Conservation (phyloP, 805 yeast genomes). For the Lipomyces sp. region DNA sequence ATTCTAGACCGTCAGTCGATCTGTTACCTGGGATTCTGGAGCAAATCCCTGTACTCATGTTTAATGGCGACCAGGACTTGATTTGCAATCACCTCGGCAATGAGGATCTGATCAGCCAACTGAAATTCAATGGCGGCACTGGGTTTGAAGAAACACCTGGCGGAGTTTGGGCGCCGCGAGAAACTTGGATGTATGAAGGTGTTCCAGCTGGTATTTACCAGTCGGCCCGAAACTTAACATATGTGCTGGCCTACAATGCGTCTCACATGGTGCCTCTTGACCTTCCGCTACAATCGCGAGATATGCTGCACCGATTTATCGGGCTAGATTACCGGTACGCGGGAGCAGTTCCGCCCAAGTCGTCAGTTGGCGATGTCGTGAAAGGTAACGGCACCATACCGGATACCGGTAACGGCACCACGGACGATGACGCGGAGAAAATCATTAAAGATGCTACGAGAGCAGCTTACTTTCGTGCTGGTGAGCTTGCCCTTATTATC, state of each 20-base stretch:
- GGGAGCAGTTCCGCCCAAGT: slow-evolving; percentile 23
- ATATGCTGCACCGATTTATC: slow-evolving; percentile 60
- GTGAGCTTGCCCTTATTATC: slow-evolving; percentile 46
- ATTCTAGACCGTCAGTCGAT: slow-evolving; percentile 64
- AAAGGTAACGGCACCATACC: slow-evolving; percentile 19
- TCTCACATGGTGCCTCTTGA: slow-evolving; percentile 97
- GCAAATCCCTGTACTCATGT: slow-evolving; percentile 65
- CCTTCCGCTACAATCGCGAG: slow-evolving; percentile 68
- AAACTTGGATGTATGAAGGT: slow-evolving; percentile 56
- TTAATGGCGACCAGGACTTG: slow-evolving; percentile 86
- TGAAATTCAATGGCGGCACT: slow-evolving; percentile 65
- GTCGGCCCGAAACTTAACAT: slow-evolving; percentile 75
- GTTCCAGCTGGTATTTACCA: slow-evolving; percentile 51
- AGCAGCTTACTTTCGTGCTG: slow-evolving; percentile 48
- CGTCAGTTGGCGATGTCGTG: slow-evolving; percentile 20
- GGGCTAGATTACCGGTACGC: slow-evolving; percentile 28
- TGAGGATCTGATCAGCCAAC: slow-evolving; percentile 61
- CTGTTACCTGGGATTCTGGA: slow-evolving; percentile 69
- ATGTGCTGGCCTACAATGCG: slow-evolving; percentile 71
- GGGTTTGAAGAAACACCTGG: slow-evolving; percentile 44
- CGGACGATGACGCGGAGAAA: slow-evolving; percentile 36
- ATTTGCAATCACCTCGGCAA: slow-evolving; percentile 86
- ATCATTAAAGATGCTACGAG: slow-evolving; percentile 45
- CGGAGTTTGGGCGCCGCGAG: slow-evolving; percentile 39
- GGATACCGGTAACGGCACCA: slow-evolving; percentile 18